A percentile compares a stretch with the other conserved stretches of the same genome.
Conservation (phyloP, 495 filamentous ascomycete genomes). For the Letharia lupina region DNA sequence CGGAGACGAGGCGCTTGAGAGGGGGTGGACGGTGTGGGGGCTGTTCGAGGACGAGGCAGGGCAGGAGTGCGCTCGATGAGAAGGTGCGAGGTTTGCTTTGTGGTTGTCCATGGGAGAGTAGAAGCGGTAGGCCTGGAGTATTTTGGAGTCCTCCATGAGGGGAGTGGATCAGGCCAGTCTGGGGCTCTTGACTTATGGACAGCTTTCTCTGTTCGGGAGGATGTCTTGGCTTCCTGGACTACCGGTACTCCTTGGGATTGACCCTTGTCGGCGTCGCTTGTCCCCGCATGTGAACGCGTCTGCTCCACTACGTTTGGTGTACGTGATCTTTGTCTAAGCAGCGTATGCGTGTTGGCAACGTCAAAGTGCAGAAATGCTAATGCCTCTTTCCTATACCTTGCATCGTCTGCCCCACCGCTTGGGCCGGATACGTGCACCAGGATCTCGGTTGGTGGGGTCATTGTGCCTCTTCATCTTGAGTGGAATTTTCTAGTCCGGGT, state of each 20-base stretch:
- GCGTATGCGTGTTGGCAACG: conserved; percentile 24
- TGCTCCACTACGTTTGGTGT: not conserved
- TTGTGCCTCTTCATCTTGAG: conserved; percentile 22
- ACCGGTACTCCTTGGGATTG: not conserved
- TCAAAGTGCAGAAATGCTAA: conserved; percentile 53
- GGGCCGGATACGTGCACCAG: conserved; percentile 63
- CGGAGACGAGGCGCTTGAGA: conserved; percentile 10
- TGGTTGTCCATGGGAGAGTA: conserved; percentile 7
- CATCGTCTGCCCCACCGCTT: conserved; percentile 51
- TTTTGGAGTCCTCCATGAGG: conserved; percentile 4
- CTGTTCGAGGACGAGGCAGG: conserved; percentile 16
- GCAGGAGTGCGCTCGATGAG: conserved; percentile 23
- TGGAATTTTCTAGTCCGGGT: not conserved
- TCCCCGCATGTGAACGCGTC: not conserved
- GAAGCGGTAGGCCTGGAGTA: not conserved
- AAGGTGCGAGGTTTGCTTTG: conserved; percentile 19
- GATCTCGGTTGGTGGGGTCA: conserved; percentile 41
- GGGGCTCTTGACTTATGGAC: not conserved
- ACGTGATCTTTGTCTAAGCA: conserved; percentile 5
- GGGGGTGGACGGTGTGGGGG: conserved; percentile 8
- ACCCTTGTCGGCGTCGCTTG: not conserved
- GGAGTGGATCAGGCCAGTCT: not conserved
- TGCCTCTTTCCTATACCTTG: conserved; percentile 52
- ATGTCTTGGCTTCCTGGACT: not conserved
- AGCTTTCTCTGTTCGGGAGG: not conserved